Base-by-base conservation (phyloP, 2,329 filamentous ascomycete genomes). In the Xylaria sp. region DNA sequence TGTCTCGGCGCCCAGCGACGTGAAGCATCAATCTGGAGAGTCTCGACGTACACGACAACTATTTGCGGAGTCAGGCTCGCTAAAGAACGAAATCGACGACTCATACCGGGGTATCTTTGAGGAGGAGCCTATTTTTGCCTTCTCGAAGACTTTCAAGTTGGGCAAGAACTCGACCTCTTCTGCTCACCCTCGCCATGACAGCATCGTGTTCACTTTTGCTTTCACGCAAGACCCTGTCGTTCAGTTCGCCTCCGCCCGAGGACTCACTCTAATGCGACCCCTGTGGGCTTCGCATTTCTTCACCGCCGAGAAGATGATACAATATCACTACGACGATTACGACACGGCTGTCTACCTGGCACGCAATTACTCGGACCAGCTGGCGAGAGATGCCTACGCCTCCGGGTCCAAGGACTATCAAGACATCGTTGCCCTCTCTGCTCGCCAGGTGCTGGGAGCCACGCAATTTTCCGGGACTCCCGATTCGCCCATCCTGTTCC, bases 121-220 rank as follows among this genome's bases (percentile, higher is more conserved):
- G 59, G 86, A 92, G 36, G 91, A 95, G 77, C 93, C 93, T 0
- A 90, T 94, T 3, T 95, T 96, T 80, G 92, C 93, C 0, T 96
- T 94, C 77, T 85, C 89, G 15, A 91, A 91, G 74, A 83, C 85
- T 5, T 91, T 92, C 79, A 81, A 82, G 17, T 80, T 90, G 17
- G 66, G 74, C 5, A 80, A 81, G 59, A 74, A 74, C 23, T 74
- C 78, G 9, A 77, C 78, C 38, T 68, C 72, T 9, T 76, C 75
- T 54, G 74, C 74, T 33, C 74, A 69, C 58, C 69, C 67, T 6
- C 75, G 77, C 6, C 79, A 78, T n/a, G 85, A 87, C 49, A 90
- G 86, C 66, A 85, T 90, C 6, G 83, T 90, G 2, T 96, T 96
- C 78, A 94, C 92, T 0, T 86, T 96, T 73, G 89, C 91, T 3